Conservation (phyloP, 495 filamentous ascomycete genomes). For the Corynascus novoguineensis region DNA sequence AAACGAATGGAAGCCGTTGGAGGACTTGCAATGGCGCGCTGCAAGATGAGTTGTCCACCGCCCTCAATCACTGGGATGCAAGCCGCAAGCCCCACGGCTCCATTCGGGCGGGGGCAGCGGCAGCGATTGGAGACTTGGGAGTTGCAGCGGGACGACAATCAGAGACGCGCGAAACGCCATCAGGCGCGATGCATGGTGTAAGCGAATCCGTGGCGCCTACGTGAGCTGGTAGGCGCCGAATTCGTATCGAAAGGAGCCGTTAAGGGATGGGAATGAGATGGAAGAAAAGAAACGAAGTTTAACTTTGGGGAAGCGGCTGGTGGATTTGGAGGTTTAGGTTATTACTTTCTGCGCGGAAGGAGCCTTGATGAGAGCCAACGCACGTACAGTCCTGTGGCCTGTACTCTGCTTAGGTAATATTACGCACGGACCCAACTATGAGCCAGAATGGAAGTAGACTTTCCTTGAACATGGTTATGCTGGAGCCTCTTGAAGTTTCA, state of each 20-base stretch:
- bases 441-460: too few relatives aligned
- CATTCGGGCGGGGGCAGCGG: conserved; percentile 9
- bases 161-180: conserved; percentile 13
- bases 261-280: not conserved
- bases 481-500: too few relatives aligned
- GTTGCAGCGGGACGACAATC: not conserved
- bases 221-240: not conserved
- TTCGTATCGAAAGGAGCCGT: not conserved
- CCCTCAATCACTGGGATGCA: conserved; percentile 25
- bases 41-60: conserved; percentile 48
- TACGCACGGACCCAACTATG: not conserved
- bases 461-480: too few relatives aligned
- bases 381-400: too few relatives aligned
- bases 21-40: conserved; percentile 37
- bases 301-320: not conserved
- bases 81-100: conserved; percentile 12
- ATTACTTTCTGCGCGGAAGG: too few relatives aligned
- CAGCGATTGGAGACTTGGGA: not conserved
- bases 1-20: conserved; percentile 29
- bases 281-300: too few relatives aligned
- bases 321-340: too few relatives aligned
- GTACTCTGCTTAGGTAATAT: not conserved
- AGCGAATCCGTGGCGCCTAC: conserved; percentile 6
- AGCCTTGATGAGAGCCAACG: too few relatives aligned
- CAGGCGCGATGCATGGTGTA: conserved; percentile 12